phyloP scores from a whole-genome alignment of 169 alveolate genomes.

The Plasmodium knowlesi region DNA sequence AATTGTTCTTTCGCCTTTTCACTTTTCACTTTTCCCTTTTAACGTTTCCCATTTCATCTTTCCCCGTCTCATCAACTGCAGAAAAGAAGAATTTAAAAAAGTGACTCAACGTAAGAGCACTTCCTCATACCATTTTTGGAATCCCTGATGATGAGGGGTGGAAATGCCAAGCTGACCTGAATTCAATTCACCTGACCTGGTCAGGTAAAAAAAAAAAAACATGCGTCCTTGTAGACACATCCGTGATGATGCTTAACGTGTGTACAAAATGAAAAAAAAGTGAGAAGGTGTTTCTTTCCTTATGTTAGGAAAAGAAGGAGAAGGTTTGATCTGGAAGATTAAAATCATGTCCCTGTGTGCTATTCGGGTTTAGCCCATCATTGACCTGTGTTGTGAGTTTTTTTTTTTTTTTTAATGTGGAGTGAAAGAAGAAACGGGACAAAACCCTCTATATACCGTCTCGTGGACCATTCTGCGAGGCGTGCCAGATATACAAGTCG shows the following conservation, averaged over 20 bases:
- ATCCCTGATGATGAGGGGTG: neutral
- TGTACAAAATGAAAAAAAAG: neutral
- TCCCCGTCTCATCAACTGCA: neutral
- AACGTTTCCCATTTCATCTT: too few relatives aligned
- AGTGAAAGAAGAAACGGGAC: neutral
- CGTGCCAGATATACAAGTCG: neutral
- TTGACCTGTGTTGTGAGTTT: neutral
- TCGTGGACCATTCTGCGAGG: neutral
- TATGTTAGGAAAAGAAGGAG: neutral
- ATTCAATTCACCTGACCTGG: neutral
- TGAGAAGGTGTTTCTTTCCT: neutral
- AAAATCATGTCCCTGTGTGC: neutral
- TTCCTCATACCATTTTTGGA: neutral
- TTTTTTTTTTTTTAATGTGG: slow-evolving; percentile 4
- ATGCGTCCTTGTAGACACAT: neutral
- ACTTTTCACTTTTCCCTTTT: too few relatives aligned
- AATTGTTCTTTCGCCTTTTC: neutral
- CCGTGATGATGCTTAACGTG: neutral
- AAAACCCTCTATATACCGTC: too few relatives aligned
- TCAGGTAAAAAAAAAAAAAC: neutral
- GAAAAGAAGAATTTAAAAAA: slow-evolving; percentile 1
- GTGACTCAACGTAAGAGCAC: neutral
- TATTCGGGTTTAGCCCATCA: neutral
- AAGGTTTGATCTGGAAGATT: neutral
- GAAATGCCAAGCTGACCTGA: neutral